Evolutionary conservation across 106 monocot genomes (phyloP).

Genomic region (Dactylorhiza incarnata): DNA sequence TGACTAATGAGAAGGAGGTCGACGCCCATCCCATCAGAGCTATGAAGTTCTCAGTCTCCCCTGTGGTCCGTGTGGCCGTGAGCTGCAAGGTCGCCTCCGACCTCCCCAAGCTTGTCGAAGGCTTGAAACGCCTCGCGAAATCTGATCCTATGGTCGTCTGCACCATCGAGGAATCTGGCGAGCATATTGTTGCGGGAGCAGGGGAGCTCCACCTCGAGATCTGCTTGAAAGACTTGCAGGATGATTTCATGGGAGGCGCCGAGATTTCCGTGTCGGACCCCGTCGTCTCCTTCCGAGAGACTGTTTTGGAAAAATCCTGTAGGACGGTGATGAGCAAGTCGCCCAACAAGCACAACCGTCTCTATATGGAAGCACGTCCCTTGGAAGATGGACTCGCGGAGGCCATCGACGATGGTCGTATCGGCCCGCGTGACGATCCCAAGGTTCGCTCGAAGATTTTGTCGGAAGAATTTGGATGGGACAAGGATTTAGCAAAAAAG

Average conservation of each 20-base stretch:
- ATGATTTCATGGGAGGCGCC: constrained; percentile 27
- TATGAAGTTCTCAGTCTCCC: constrained; percentile 26
- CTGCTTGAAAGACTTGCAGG: constrained; percentile 22
- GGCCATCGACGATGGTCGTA: constrained; percentile 33
- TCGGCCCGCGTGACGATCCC: constrained; percentile 35
- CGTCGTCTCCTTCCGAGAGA: constrained; percentile 25
- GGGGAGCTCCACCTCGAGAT: constrained; percentile 26
- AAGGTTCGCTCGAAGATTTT: constrained; percentile 30
- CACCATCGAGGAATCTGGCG: constrained; percentile 16
- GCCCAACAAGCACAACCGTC: constrained; percentile 24
- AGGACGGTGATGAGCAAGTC: constrained; percentile 28
- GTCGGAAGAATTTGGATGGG: constrained; percentile 39
- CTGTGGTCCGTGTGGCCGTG: constrained; percentile 25
- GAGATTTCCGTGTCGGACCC: constrained; percentile 18
- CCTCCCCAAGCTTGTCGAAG: constrained; percentile 23
- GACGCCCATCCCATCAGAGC: constrained; percentile 25
- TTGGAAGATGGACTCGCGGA: constrained; percentile 30
- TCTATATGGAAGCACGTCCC: constrained; percentile 32
- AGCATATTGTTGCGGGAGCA: constrained; percentile 26
- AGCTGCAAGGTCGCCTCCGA: constrained; percentile 25
- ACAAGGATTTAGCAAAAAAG: constrained; percentile 48
- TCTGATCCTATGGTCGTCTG: constrained; percentile 27
- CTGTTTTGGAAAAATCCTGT: constrained; percentile 19
- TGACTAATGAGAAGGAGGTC: constrained; percentile 22
- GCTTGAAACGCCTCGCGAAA: constrained; percentile 19